Evolutionary conservation across 2,329 filamentous ascomycete genomes (phyloP).

Genomic region (Atkinsonella hypoxylon): DNA sequence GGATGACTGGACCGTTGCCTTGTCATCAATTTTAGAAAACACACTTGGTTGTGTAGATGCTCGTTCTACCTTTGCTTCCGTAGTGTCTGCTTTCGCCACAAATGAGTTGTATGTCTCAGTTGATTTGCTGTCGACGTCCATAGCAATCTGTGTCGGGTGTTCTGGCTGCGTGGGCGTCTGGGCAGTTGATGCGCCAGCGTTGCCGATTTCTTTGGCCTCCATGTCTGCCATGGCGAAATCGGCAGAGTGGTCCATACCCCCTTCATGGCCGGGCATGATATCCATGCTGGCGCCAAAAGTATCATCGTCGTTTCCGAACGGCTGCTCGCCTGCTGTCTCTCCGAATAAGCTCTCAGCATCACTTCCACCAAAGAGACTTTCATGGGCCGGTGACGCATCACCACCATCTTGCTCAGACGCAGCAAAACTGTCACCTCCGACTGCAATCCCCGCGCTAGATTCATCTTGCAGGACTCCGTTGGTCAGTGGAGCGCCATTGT

Average conservation of each 20-base stretch:
- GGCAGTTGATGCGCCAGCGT: background rate
- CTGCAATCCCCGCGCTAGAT: conserved; percentile 4
- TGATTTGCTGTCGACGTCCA: conserved; percentile 8
- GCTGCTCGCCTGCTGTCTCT: conserved; percentile 48
- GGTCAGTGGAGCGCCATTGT: conserved; percentile 49
- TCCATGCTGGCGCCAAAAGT: conserved; percentile 69
- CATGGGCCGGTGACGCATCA: conserved; percentile 56
- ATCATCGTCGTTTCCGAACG: conserved; percentile 73
- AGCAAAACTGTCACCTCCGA: conserved; percentile 13
- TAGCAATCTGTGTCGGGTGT: conserved; percentile 4
- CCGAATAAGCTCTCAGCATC: conserved; percentile 79
- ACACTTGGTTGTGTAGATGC: background rate
- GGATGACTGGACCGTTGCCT: background rate
- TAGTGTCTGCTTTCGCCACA: background rate
- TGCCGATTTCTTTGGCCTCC: conserved; percentile 5
- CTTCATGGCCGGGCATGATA: conserved; percentile 29
- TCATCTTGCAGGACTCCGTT: conserved; percentile 33
- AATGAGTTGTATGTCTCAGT: background rate
- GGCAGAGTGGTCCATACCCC: conserved; percentile 29
- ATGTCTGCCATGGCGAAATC: conserved; percentile 30
- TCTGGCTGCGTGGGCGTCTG: conserved; percentile 1
- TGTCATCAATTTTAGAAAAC: background rate
- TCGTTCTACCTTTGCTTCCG: background rate
- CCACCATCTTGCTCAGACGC: conserved; percentile 36
- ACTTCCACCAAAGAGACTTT: conserved; percentile 73